Base-by-base conservation (phyloP, 352 stramenopile genomes). In the Peronospora belbahrii region DNA sequence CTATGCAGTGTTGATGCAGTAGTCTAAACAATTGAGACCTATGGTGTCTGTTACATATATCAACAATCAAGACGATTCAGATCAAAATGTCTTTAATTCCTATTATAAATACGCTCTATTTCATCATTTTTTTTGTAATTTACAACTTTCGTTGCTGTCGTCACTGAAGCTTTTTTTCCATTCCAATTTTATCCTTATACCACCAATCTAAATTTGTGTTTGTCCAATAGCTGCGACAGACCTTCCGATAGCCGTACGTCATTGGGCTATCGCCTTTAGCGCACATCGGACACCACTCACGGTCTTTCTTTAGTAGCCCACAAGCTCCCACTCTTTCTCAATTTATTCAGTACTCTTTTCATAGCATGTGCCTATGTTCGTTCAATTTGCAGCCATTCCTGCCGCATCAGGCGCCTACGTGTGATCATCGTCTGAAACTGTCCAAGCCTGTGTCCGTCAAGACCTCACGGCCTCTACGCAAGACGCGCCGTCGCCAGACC, bases 401-500 rank as follows among this genome's bases (percentile, higher is more conserved):
- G 30, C 55, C 54, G 4, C 42, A 51, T 59, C 82, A 64, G 74
- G 61, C 43, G 19, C 36, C 55, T 41, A 61, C 45, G 55, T 65
- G 52, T 43, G 31, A 47, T 42, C 60, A 54, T 2, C 60, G 52
- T 2, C 2, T 44, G 34, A 33, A 42, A 3, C 39, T 70, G 32
- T 71, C 67, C 37, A 74, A 79, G 47, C 56, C 70, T 17, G 40
- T 63, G 10, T 27, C 65, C 6, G 34, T 52, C 53, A 48, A 56
- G 47, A 35, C 59, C 37, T 36, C 60, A 50, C 27, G 66, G 48
- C 48, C 67, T 65, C 58, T 70, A 27, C 68, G 68, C 48, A 75
- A 79, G 42, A 51, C 69, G 31, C 70, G 67, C 28, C 52, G 48
- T 38, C 58, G 59, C 34, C 61, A 74, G 49, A 42, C 44, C 27